Conservation (phyloP, 768 basidiomycete species). For the Mycena indigotica region DNA sequence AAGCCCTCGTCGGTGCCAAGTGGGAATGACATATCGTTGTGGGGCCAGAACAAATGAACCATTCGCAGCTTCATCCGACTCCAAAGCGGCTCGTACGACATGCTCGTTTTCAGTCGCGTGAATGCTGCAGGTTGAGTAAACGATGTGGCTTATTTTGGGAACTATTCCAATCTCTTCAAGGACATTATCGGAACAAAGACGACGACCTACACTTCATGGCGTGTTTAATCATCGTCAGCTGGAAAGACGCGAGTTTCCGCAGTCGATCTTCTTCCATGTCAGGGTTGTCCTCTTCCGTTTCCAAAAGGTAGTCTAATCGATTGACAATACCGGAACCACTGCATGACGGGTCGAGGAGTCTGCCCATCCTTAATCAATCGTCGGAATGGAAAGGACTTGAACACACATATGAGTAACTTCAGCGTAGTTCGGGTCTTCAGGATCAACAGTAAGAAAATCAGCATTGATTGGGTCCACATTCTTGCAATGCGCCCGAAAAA, state of each 20-base stretch:
- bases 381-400: constrained; percentile 3
- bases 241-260: constrained; percentile 83
- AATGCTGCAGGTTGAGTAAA: constrained; percentile 97
- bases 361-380: constrained; percentile 31
- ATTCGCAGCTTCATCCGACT: constrained; percentile 64
- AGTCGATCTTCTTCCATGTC: constrained; percentile 68
- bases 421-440: constrained; percentile 60
- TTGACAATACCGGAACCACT: constrained; percentile 94
- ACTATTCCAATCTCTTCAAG: constrained; percentile 46
- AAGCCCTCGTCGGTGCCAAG: constrained; percentile 82
- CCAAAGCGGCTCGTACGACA: constrained; percentile 77
- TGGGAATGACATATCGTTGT: constrained; percentile 66
- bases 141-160: constrained; percentile 75
- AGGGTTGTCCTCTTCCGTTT: constrained; percentile 65
- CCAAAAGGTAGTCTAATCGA: constrained; percentile 81
- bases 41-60: constrained; percentile 72
- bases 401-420: constrained; percentile 86
- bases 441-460: constrained; percentile 85
- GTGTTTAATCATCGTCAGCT: constrained; percentile 87
- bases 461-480: constrained; percentile 76
- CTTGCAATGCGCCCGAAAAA: constrained; percentile 76
- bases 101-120: constrained; percentile 91
- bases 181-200: constrained; percentile 8
- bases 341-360: constrained; percentile 94
- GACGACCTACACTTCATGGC: constrained; percentile 84